Base-by-base conservation (phyloP, 805 yeast genomes). In the Ogataea pilisensis region DNA sequence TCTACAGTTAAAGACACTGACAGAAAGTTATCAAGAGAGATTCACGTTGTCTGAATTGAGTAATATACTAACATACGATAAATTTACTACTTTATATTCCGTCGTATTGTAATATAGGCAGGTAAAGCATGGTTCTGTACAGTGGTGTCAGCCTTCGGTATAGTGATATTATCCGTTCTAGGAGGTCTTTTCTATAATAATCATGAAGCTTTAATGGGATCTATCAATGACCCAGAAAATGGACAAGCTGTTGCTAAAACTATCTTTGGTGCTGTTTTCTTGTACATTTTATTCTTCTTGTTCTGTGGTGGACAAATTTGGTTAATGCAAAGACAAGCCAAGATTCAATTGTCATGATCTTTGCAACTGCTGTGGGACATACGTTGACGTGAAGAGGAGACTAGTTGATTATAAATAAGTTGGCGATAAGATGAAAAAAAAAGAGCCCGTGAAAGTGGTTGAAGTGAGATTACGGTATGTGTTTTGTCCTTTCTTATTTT, bases 121-220 rank as follows among this genome's bases (percentile, higher is more conserved):
- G 85, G 80, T 21, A 82, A 86, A 57, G 98, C 99, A 19, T 91
- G 95, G 86, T 88, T 86, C 64, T 91, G 99, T 63, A 91, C 98
- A 34, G 75, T 91, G 31, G 72, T 93, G 34, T 89, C 97, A 37
- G 89, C 93, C 13, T 91, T 91, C 62, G 99, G 95, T 43, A 80
- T 91, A 26, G 83, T 88, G 34, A 93, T 91, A 42, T 75, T 91
- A 35, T 75, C 95, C 9, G 85, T 86, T 42, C 77, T 91, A 53
- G 99, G 95, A 16, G 77, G 79, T 51, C 72, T 91, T 48, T 91
- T 93, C 70, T 72, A 83, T 52, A 69, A 69, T 27, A 85, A 80
- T 50, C 95, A 87, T 61, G 98, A 91, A 67, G 75, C 95, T 17
- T 82, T 91, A 85, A 82, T 89, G 69, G 99, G 99, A 4, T 85